Percentiles rank a stretch among this genome's conserved stretches.
These are phyloP conservation scores for Hansenula anomala DNA, from an alignment of 1,139 yeast genomes.

Conservation along the genomic window DNA sequence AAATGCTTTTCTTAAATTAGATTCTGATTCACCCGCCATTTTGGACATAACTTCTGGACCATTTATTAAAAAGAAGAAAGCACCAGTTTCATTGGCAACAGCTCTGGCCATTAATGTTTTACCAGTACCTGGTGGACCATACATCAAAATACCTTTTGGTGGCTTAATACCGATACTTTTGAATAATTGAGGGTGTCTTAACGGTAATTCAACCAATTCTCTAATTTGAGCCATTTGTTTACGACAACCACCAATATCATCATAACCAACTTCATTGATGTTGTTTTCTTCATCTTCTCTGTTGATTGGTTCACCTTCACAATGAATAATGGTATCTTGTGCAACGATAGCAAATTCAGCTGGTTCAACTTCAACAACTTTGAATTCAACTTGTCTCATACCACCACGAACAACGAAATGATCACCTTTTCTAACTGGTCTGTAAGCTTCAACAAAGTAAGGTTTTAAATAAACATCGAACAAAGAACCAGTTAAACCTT, in stretches of 20 bases:
- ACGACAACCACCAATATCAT: slow-evolving; percentile 98
- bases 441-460: slow-evolving; percentile 96
- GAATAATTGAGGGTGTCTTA: slow-evolving; percentile 95
- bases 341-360: slow-evolving; percentile 97
- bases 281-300: slow-evolving; percentile 98
- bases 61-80: slow-evolving; percentile 93
- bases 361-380: slow-evolving; percentile 97
- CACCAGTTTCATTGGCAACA: slow-evolving; percentile 98
- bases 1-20: slow-evolving; percentile 94
- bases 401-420: slow-evolving; percentile 97
- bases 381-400: slow-evolving; percentile 98
- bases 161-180: slow-evolving; percentile 97
- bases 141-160: slow-evolving; percentile 95
- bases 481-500: slow-evolving; percentile 96
- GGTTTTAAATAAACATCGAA: slow-evolving; percentile 97
- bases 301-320: slow-evolving; percentile 98
- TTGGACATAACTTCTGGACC: slow-evolving; percentile 99
- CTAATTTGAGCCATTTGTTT: slow-evolving; percentile 98
- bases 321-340: slow-evolving; percentile 96
- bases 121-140: slow-evolving; percentile 99
- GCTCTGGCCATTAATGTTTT: slow-evolving; percentile 99
- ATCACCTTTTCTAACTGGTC: slow-evolving; percentile 98
- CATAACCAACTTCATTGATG: slow-evolving; percentile 95
- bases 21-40: slow-evolving; percentile 99
- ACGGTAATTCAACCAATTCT: slow-evolving; percentile 93